Evolutionary conservation across 345 rosid species (phyloP).

Genomic region (Geranium rotundifolium): DNA sequence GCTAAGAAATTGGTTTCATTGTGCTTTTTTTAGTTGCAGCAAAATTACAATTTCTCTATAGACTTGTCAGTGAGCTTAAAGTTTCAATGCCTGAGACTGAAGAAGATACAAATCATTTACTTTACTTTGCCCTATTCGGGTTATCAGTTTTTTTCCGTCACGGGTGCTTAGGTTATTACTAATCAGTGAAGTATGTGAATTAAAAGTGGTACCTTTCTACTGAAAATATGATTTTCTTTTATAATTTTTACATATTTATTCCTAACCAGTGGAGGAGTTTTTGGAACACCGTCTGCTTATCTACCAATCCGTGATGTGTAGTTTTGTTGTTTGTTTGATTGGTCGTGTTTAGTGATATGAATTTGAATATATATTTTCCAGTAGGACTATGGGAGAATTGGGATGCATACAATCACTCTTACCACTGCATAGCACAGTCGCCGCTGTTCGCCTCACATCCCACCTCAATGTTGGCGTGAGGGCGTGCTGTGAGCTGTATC

Average conservation of each 20-base stretch:
- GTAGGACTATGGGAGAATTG: slow-evolving; percentile 71
- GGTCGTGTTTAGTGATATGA: not conserved
- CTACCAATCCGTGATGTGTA: no score
- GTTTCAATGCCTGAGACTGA: no score
- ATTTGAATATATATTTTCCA: not conserved
- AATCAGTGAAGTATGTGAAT: not conserved
- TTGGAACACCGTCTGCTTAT: no score
- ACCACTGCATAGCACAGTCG: slow-evolving; percentile 42
- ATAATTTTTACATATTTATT: not conserved
- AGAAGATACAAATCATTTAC: no score
- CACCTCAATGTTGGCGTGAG: slow-evolving; percentile 58
- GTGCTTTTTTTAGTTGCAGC: not conserved
- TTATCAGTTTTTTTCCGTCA: not conserved
- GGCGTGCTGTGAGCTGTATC: slow-evolving; percentile 87
- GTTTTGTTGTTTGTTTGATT: not conserved
- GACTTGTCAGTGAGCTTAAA: no score
- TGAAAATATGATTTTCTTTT: no score
- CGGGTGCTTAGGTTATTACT: no score
- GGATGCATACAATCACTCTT: slow-evolving; percentile 64
- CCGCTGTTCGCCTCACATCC: slow-evolving; percentile 44
- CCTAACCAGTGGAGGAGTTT: not conserved
- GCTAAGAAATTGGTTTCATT: not conserved
- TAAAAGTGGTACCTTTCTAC: not conserved
- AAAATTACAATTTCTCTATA: no score
- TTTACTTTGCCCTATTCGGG: not conserved